Evolutionary conservation across 345 rosid genomes (phyloP), one percentile per base, ranked within the genome.

Genomic region (Turritis glabra): DNA sequence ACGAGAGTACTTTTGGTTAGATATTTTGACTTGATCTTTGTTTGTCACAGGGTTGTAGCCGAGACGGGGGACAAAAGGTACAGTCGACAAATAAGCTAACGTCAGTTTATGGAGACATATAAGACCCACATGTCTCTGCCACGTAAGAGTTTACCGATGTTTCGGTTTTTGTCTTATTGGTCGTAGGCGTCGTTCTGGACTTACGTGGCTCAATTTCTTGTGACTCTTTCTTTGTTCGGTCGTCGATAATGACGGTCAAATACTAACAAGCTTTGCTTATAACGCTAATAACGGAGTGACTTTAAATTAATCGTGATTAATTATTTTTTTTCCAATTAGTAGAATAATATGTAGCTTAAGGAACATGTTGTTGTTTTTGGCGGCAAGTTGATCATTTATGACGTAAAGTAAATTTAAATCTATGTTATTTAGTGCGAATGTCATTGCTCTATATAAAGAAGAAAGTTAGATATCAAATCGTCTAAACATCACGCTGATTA

Each of bases 41-140:
- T 72, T 75, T 77, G 78, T 67, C 44, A 48, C 48, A 59, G 14
- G 32, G 22, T 12, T 84, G 86, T 73, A 25, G 68, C 25, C 26
- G 4, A 18, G 50, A 10, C 27, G 9, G 82, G 75, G 38, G 69
- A 84, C 90, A 81, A 7, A 48, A 46, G 57, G 82, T 85, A 67
- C 78, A 86, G 73, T 57, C 2, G 15, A 69, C 82, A 85, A 82
- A 81, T 76, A 69, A 69, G 57, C 26, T 69, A 35, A 27, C 48
- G 10, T 11, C 10, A 12, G 5, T 65, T 71, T n/a, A 9, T 5
- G 82, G 77, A 59, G 78, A 79, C 96, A 83, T 7, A 5, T 0
- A 8, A 88, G 96, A 57, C 71, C 88, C 72, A 79, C 67, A 46
- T 83, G 88, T 83, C 19, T 21, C 17, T 55, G 81, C 87, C 92